Evolutionary conservation across 768 basidiomycete species (phyloP), one percentile per base, ranked within the genome.

Genomic region (Termitomyces sp.): DNA sequence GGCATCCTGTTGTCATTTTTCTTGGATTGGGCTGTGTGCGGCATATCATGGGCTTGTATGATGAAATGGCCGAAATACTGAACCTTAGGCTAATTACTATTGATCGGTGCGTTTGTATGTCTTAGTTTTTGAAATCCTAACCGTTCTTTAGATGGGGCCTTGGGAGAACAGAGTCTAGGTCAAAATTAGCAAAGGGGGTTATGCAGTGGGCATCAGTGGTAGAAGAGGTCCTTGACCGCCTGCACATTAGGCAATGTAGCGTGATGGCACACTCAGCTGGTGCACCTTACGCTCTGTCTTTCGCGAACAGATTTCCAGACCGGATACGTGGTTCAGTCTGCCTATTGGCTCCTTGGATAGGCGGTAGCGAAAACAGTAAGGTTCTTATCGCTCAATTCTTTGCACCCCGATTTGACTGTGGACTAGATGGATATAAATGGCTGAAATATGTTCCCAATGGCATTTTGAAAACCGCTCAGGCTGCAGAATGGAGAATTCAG

Each of bases 221-320:
- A 2, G 90, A 93, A 65, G 92, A 95, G 72, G 88, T 98, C 6
- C 83, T 94, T 37, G 92, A 96, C 64, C 74, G 84, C 56, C 75
- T 97, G 50, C 80, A 81, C 22, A 86, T 98, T 46, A 78, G 81
- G 26, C 79, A 86, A 66, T 96, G 90, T 68, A 90, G 92, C 65
- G 77, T 99, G 37, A 85, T 98, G 81, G 96, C 94, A 6, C 96
- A 98, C 73, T 94, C 92, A 20, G 96, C 96, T 10, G 96, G 96
- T 20, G 89, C 92, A 12, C 96, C 96, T 0, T 98, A 96, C 70
- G 94, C 95, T 0, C 73, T 97, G 49, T 94, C 94, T 0, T 89
- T 91, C 55, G 90, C 91, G 29, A 87, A 90, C 66, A 85, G 82
- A 58, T 75, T 85, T 29, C 85, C 85, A 2, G 79, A 85, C 22